phyloP scores from a whole-genome alignment of 2,329 filamentous ascomycete species.

The Hymenoscyphus scutula region DNA sequence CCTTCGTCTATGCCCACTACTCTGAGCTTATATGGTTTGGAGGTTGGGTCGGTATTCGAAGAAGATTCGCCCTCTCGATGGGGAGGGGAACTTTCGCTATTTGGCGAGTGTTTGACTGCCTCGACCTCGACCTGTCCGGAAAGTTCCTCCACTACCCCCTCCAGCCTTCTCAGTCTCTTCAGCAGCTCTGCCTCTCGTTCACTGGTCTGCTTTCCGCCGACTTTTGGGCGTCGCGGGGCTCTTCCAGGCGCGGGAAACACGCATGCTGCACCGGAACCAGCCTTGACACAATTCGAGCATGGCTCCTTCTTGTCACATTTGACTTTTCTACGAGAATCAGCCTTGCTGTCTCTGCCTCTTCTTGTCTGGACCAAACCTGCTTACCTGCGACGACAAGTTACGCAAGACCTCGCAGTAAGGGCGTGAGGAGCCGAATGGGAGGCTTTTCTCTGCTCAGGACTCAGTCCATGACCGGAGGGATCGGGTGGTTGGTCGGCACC shows the following conservation, averaged over 20 bases:
- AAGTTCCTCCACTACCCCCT: conserved; percentile 71
- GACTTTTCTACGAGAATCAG: conserved; percentile 50
- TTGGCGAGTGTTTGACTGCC: conserved; percentile 29
- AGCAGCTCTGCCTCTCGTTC: conserved; percentile 67
- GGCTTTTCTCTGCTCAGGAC: conserved; percentile 15
- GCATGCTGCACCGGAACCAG: conserved; percentile 67
- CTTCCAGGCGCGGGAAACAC: conserved; percentile 72
- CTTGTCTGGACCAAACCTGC: background rate
- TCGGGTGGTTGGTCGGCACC: conserved; percentile 9
- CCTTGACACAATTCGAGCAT: conserved; percentile 71
- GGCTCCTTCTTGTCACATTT: conserved; percentile 74
- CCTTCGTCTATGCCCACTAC: conserved; percentile 34
- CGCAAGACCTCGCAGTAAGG: conserved; percentile 40
- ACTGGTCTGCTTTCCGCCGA: conserved; percentile 58
- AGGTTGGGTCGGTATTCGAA: conserved; percentile 7
- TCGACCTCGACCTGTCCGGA: conserved; percentile 55
- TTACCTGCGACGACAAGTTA: conserved; percentile 50
- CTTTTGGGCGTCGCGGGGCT: conserved; percentile 56
- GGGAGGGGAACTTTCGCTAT: conserved; percentile 26
- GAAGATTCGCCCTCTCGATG: conserved; percentile 24
- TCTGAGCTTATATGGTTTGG: conserved; percentile 18
- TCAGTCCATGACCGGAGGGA: background rate
- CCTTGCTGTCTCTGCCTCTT: background rate
- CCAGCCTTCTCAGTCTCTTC: conserved; percentile 68
- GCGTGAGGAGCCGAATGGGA: conserved; percentile 25